These are phyloP conservation scores for Diaporthe sp. DNA, from an alignment of 2,329 filamentous ascomycete species.

Conservation along the genomic window DNA sequence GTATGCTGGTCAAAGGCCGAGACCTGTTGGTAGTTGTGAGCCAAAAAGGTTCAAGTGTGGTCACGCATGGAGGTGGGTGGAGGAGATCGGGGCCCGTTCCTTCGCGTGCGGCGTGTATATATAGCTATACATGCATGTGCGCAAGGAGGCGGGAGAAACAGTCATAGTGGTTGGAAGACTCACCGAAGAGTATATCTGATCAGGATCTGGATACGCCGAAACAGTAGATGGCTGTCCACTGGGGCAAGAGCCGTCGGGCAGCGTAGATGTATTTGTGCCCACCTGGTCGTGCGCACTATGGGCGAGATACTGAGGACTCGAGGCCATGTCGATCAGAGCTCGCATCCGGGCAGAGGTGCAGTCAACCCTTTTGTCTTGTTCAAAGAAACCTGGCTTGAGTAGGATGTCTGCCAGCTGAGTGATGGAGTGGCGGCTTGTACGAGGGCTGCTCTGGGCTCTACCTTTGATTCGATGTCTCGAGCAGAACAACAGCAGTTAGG, in stretches of 20 bases:
- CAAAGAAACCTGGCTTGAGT: constrained; percentile 25
- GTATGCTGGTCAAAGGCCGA: constrained; percentile 56
- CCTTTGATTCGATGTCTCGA: constrained; percentile 32
- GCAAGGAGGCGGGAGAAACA: background rate
- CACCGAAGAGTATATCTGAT: constrained; percentile 43
- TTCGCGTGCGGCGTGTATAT: constrained; percentile 10
- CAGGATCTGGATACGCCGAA: constrained; percentile 41
- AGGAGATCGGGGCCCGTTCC: constrained; percentile 25
- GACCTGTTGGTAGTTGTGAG: constrained; percentile 47
- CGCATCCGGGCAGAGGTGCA: constrained; percentile 44
- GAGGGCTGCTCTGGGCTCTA: constrained; percentile 1
- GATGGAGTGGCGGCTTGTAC: constrained; percentile 8
- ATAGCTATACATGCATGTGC: constrained; percentile 11
- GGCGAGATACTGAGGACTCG: constrained; percentile 46
- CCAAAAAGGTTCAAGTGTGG: constrained; percentile 2
- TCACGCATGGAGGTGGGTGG: constrained; percentile 25
- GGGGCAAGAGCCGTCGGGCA: constrained; percentile 39
- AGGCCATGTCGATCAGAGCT: constrained; percentile 48
- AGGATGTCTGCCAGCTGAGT: constrained; percentile 23
- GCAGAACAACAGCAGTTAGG: constrained; percentile 10
- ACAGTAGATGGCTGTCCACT: constrained; percentile 35
- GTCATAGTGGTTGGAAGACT: constrained; percentile 24
- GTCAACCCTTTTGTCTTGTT: constrained; percentile 41
- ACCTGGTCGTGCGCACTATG: constrained; percentile 45
- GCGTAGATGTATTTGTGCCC: constrained; percentile 40